These are phyloP conservation scores for Jasminum sambac DNA, from an alignment of 257 asterid species.

Conservation along the genomic window DNA sequence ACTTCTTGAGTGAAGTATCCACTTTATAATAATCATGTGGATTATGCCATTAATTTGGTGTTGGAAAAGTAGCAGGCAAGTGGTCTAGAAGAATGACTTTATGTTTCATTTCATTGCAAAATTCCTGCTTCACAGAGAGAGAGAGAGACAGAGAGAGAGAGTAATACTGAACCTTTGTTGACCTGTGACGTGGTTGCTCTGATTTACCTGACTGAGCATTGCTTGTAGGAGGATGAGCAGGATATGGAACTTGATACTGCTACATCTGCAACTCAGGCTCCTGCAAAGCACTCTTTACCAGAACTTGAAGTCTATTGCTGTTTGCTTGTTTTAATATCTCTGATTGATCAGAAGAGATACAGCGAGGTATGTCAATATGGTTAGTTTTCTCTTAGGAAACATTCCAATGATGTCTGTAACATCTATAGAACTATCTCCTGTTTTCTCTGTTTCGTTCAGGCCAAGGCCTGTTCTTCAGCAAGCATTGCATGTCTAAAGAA, in stretches of 20 bases:
- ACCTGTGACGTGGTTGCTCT: neutral
- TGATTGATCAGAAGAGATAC: conserved; percentile 69
- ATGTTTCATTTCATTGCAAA: neutral
- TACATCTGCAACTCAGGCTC: conserved; percentile 46
- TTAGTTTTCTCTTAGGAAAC: neutral
- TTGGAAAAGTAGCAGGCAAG: neutral
- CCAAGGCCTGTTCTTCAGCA: conserved; percentile 76
- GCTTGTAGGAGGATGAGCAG: conserved; percentile 54
- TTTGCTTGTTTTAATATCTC: conserved; percentile 59
- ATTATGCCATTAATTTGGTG: neutral
- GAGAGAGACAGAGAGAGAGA: no score
- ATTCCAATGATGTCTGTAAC: conserved; percentile 15
- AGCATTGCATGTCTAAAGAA: conserved; percentile 64
- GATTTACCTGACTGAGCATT: conserved; percentile 23
- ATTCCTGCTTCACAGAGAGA: neutral
- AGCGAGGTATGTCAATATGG: conserved; percentile 46
- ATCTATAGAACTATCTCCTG: neutral
- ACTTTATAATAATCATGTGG: neutral
- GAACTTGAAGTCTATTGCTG: conserved; percentile 72
- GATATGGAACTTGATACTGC: conserved; percentile 63
- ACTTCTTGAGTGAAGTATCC: neutral
- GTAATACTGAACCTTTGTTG: no score
- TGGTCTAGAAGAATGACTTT: neutral
- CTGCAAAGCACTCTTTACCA: conserved; percentile 57
- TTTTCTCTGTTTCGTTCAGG: conserved; percentile 43